Evolutionary conservation across 208 protist species (phyloP).

Genomic region (Herpetomonas muscarum): DNA sequence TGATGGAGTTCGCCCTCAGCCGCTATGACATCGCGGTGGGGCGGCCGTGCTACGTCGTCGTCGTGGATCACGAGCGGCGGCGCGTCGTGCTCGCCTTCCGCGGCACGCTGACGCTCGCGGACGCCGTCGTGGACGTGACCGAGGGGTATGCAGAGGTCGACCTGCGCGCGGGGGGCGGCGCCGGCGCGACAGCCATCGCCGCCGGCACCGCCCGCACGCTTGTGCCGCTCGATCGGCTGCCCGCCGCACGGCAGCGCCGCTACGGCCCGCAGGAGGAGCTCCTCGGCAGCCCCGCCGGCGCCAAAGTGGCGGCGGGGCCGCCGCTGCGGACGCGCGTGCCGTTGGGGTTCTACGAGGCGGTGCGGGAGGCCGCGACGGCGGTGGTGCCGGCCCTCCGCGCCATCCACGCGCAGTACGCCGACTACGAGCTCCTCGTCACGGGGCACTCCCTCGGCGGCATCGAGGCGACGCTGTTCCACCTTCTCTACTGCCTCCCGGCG

Average conservation of each 20-base stretch:
- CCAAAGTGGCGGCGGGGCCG: constrained; percentile 1
- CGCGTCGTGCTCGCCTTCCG: constrained; percentile 73
- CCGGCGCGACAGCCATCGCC: neutral
- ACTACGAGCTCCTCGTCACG: constrained; percentile 67
- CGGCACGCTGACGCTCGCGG: constrained; percentile 56
- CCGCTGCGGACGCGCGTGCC: constrained; percentile 51
- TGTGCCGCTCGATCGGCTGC: constrained; percentile 1
- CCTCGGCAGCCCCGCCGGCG: neutral
- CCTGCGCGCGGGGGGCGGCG: constrained; percentile 1
- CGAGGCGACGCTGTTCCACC: constrained; percentile 69
- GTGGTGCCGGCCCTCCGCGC: constrained; percentile 34
- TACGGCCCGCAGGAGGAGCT: neutral
- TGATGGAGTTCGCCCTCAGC: constrained; percentile 63
- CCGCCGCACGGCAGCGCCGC: neutral
- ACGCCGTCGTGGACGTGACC: constrained; percentile 47
- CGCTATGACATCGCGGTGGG: constrained; percentile 44
- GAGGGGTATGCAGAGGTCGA: constrained; percentile 57
- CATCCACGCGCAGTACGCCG: constrained; percentile 40
- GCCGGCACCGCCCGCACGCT: neutral
- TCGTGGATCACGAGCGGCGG: constrained; percentile 53
- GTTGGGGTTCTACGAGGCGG: constrained; percentile 55
- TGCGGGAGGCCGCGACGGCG: constrained; percentile 27
- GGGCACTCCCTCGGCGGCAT: constrained; percentile 82
- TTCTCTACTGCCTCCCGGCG: constrained; percentile 47
- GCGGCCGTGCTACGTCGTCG: constrained; percentile 49